A percentile compares a stretch with the other conserved stretches of the same genome.
These are phyloP conservation scores for Trichoderma sp. DNA, from an alignment of 2,329 filamentous ascomycete genomes.

Conservation along the genomic window DNA sequence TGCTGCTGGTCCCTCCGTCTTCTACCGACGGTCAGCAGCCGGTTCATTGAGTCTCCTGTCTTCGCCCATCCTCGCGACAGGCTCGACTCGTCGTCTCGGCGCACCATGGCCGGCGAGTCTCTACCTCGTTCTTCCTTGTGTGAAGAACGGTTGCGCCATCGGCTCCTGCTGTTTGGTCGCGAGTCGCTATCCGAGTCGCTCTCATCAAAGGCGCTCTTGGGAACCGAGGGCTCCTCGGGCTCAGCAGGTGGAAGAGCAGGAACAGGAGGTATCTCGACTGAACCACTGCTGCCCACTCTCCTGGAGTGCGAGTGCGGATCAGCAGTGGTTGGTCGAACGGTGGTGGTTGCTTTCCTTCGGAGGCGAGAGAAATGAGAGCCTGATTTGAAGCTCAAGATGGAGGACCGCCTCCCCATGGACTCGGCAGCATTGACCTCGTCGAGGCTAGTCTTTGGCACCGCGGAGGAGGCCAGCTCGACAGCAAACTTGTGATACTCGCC, in stretches of 20 bases:
- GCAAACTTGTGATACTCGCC: constrained; percentile 39
- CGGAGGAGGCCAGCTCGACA: constrained; percentile 30
- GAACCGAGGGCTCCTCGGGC: not conserved
- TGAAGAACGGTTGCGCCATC: constrained; percentile 23
- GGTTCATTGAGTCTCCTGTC: constrained; percentile 28
- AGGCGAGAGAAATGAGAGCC: constrained; percentile 31
- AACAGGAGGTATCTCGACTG: not conserved
- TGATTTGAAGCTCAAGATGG: constrained; percentile 29
- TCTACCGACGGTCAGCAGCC: constrained; percentile 27
- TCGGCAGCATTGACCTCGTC: not conserved
- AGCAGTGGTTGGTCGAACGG: constrained; percentile 19
- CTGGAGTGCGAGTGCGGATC: constrained; percentile 3
- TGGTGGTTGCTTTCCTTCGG: constrained; percentile 25
- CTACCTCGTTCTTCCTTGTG: constrained; percentile 27
- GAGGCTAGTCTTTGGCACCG: constrained; percentile 4
- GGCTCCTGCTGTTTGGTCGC: constrained; percentile 22
- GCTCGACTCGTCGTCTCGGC: not conserved
- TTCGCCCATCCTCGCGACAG: constrained; percentile 18
- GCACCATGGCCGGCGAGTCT: constrained; percentile 15
- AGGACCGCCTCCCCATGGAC: constrained; percentile 22
- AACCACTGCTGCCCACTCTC: not conserved
- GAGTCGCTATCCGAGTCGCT: constrained; percentile 34
- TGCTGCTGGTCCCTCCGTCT: constrained; percentile 35
- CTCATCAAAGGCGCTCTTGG: constrained; percentile 35
- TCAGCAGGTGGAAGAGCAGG: not conserved